These are phyloP conservation scores for Chloranthus sessilifolius DNA, from an alignment of 164 flowering plant species.

Conservation along the genomic window DNA sequence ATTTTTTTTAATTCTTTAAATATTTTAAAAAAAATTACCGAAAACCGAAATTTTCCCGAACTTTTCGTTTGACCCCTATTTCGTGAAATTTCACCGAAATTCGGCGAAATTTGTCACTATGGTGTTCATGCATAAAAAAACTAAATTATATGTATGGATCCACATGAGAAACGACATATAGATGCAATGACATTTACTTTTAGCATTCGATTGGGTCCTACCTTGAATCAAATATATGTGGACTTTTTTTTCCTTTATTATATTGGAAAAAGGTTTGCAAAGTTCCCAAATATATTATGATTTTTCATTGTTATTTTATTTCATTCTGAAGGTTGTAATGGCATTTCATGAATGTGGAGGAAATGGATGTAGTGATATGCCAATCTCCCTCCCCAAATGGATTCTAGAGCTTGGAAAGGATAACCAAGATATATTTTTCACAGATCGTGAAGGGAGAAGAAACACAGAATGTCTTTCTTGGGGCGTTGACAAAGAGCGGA, in stretches of 20 bases:
- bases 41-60: too few species aligned
- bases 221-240: neutral
- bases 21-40: too few species aligned
- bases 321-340: constrained; percentile 69
- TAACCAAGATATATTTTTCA: constrained; percentile 80
- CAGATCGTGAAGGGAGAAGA: constrained; percentile 78
- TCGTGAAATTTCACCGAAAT: too few species aligned
- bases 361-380: constrained; percentile 42
- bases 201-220: neutral
- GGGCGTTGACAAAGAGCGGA: constrained; percentile 87
- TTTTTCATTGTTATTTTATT: constrained; percentile 1
- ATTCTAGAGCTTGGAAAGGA: constrained; percentile 73
- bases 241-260: neutral
- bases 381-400: constrained; percentile 81
- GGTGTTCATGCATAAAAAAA: too few species aligned
- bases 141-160: too few species aligned
- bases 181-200: too few species aligned
- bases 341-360: constrained; percentile 84
- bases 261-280: too few species aligned
- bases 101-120: too few species aligned
- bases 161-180: too few species aligned
- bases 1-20: too few species aligned
- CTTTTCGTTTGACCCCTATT: too few species aligned
- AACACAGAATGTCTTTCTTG: constrained; percentile 77
- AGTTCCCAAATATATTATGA: constrained; percentile 6